phyloP scores from a whole-genome alignment of 257 asterid species.

The Capsicum rhomboideum region DNA sequence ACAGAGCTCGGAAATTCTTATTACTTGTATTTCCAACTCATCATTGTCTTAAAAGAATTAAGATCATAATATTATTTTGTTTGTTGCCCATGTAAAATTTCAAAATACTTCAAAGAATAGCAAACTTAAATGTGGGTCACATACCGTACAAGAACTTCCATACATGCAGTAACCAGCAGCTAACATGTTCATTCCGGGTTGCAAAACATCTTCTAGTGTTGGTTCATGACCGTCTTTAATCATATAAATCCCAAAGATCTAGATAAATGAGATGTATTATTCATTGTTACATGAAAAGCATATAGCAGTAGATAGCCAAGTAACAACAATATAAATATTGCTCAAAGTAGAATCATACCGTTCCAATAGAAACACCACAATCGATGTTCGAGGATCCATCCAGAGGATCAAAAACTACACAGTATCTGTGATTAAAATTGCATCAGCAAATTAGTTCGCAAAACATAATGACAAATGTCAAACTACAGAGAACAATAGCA shows the following conservation, averaged over 20 bases:
- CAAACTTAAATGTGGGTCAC: background rate
- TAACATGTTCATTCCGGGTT: slow-evolving; percentile 90
- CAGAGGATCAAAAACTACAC: slow-evolving; percentile 95
- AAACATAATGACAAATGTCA: background rate
- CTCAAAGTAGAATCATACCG: slow-evolving; percentile 34
- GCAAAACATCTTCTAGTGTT: slow-evolving; percentile 71
- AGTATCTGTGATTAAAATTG: slow-evolving; percentile 45
- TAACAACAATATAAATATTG: background rate
- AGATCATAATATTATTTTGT: background rate
- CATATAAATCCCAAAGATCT: slow-evolving; percentile 87
- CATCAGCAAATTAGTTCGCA: background rate
- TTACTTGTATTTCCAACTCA: background rate
- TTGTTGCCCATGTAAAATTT: background rate
- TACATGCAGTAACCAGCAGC: slow-evolving; percentile 99
- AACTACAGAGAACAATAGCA: slow-evolving; percentile 3
- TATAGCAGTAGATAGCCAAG: background rate
- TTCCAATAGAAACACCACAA: slow-evolving; percentile 97
- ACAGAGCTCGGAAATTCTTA: background rate
- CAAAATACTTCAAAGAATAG: background rate
- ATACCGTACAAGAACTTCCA: slow-evolving; percentile 96
- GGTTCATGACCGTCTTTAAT: slow-evolving; percentile 57
- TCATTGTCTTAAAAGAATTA: background rate
- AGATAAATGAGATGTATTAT: slow-evolving; percentile 1
- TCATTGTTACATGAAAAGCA: background rate
- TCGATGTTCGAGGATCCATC: slow-evolving; percentile 98